These are phyloP conservation scores for Glycyrrhiza uralensis DNA, from an alignment of 306 rosid species.

Conservation along the genomic window DNA sequence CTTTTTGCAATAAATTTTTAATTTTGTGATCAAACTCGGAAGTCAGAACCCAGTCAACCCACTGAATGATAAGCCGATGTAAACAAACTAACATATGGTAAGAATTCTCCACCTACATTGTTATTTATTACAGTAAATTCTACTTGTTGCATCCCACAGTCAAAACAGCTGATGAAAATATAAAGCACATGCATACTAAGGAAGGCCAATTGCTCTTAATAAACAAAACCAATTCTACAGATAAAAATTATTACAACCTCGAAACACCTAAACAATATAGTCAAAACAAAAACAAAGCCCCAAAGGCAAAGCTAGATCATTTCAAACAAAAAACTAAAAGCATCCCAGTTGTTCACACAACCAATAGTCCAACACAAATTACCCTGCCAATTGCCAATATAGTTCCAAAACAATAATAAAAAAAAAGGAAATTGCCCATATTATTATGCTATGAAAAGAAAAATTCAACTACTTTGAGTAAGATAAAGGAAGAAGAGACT, in stretches of 20 bases:
- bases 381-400: background rate
- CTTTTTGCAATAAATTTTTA: background rate
- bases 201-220: background rate
- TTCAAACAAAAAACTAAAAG: background rate
- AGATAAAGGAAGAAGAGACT: conserved; percentile 16
- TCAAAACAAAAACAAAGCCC: background rate
- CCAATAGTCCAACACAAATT: background rate
- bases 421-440: background rate
- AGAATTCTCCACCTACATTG: conserved; percentile 16
- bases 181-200: background rate
- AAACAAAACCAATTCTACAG: background rate
- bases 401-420: background rate
- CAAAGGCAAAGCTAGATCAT: background rate
- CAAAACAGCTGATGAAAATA: background rate
- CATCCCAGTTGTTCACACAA: background rate
- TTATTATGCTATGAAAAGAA: background rate
- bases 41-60: too few species aligned
- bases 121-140: background rate
- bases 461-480: background rate
- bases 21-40: background rate
- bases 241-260: background rate
- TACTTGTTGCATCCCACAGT: background rate
- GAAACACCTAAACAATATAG: background rate
- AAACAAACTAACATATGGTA: background rate
- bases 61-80: background rate